Percentiles rank a stretch among this genome's conserved stretches.
These are phyloP conservation scores for Salix arbutifolia DNA, from an alignment of 345 rosid species.

Conservation along the genomic window DNA sequence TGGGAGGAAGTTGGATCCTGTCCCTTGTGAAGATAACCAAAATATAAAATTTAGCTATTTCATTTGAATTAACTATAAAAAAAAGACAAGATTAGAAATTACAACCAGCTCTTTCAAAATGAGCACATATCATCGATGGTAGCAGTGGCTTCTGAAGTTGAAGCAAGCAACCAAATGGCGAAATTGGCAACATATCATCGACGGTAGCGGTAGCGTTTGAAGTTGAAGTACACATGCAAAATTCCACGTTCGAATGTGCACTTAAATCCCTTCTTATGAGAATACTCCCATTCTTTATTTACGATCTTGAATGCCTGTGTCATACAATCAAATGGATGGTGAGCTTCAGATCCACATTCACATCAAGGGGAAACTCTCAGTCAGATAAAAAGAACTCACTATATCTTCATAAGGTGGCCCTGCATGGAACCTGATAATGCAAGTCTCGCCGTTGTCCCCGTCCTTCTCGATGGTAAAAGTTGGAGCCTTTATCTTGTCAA, in stretches of 20 bases:
- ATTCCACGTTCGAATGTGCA: constrained; percentile 94
- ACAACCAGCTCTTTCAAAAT: too few species aligned
- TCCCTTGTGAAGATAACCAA: too few species aligned
- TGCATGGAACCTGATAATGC: constrained; percentile 89
- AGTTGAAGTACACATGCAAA: constrained; percentile 83
- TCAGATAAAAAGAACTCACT: constrained; percentile 39
- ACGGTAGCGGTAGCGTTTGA: constrained; percentile 85
- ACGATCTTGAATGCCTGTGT: constrained; percentile 85
- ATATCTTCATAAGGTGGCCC: constrained; percentile 94
- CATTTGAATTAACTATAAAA: too few species aligned
- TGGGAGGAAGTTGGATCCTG: too few species aligned
- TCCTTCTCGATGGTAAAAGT: constrained; percentile 73
- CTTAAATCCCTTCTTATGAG: constrained; percentile 93
- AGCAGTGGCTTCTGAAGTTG: too few species aligned
- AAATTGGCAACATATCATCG: constrained; percentile 32
- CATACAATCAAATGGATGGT: neutral
- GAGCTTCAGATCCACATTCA: neutral
- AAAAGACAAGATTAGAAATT: too few species aligned
- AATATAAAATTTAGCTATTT: too few species aligned
- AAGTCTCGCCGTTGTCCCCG: constrained; percentile 70
- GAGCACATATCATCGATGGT: too few species aligned
- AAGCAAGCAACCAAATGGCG: neutral
- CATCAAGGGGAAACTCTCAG: neutral
- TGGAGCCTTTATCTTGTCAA: constrained; percentile 83
- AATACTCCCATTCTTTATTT: constrained; percentile 96